Evolutionary conservation across 495 filamentous ascomycete species (phyloP).

Genomic region (Neurospora sp.): DNA sequence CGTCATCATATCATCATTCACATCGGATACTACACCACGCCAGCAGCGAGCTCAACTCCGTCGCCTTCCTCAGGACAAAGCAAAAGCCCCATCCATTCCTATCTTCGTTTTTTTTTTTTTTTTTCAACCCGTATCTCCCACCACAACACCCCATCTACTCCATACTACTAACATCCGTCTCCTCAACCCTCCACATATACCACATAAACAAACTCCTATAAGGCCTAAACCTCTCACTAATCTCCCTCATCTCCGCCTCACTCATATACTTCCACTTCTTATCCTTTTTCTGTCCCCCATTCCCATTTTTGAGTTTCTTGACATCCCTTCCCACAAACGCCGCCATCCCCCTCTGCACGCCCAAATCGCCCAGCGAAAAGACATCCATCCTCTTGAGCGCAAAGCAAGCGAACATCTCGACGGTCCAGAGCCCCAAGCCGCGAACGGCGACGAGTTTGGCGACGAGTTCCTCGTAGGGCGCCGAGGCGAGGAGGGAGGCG

Average conservation of each 20-base stretch:
- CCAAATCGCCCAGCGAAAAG: slow-evolving; percentile 85
- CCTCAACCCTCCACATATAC: slow-evolving; percentile 82
- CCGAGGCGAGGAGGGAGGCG: slow-evolving; percentile 61
- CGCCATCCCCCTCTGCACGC: slow-evolving; percentile 91
- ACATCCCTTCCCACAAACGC: slow-evolving; percentile 78
- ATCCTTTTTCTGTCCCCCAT: slow-evolving; percentile 54
- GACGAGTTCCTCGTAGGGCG: slow-evolving; percentile 77
- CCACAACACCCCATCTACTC: slow-evolving; percentile 22
- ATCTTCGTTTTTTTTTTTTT: not conserved
- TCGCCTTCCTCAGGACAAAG: not conserved
- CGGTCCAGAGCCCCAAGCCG: slow-evolving; percentile 82
- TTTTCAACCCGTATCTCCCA: not conserved
- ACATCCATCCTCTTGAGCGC: slow-evolving; percentile 86
- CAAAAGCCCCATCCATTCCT: not conserved
- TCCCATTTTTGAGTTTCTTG: slow-evolving; percentile 68
- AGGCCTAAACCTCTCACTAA: slow-evolving; percentile 69
- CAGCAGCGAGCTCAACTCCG: not conserved
- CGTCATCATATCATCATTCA: not conserved
- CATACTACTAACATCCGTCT: slow-evolving; percentile 62
- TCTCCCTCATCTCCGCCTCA: slow-evolving; percentile 82
- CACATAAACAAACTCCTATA: slow-evolving; percentile 64
- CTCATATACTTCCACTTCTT: slow-evolving; percentile 97
- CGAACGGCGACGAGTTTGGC: slow-evolving; percentile 74
- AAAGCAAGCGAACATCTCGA: slow-evolving; percentile 96
- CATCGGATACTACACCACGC: not conserved